Conservation (phyloP, 805 yeast species). For the Ogataea methylovora region DNA sequence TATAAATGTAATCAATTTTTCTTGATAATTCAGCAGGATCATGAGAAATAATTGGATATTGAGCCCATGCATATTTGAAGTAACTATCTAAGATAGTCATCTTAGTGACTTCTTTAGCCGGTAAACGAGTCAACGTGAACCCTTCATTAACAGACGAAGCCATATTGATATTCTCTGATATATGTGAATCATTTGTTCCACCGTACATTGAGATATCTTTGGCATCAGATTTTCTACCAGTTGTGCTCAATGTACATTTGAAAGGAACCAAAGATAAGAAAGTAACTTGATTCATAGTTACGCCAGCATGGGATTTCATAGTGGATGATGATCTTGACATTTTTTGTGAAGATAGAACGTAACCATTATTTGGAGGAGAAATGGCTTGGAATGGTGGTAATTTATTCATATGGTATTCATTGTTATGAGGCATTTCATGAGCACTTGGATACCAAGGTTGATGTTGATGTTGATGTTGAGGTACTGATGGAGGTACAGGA, state of each 20-base stretch:
- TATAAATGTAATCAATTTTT: neutral
- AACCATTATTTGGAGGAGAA: no score
- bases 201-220: conserved; percentile 10
- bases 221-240: conserved; percentile 1
- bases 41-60: conserved; percentile 6
- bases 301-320: neutral
- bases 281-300: neutral
- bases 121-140: conserved; percentile 1
- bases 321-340: neutral
- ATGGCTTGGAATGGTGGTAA: no score
- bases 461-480: no score
- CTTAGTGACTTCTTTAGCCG: conserved; percentile 1
- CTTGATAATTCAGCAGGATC: neutral
- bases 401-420: no score
- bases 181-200: no score
- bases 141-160: neutral
- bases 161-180: neutral
- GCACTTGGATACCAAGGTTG: no score
- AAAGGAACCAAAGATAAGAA: neutral
- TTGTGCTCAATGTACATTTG: neutral
- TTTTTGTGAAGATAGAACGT: conserved; percentile 1
- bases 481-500: no score
- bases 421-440: no score
- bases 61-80: conserved; percentile 11
- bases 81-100: conserved; percentile 4